Conservation (phyloP, 2,329 filamentous ascomycete genomes). For the Macrophomina tecta region DNA sequence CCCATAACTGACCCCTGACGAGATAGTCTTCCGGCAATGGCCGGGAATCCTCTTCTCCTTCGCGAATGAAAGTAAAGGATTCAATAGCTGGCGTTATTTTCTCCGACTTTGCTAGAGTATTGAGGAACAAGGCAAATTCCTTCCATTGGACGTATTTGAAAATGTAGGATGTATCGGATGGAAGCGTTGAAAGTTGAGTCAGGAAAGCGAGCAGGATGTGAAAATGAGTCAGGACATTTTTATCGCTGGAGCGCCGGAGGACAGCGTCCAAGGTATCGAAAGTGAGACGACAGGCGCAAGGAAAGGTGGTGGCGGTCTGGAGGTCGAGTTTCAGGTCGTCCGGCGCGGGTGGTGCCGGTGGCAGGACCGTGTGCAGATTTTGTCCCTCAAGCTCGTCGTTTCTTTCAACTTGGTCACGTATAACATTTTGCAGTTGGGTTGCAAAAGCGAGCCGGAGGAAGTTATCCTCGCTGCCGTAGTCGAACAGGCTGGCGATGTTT, state of each 20-base stretch:
- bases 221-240: constrained; percentile 66
- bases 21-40: constrained; percentile 44
- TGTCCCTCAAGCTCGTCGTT: background rate
- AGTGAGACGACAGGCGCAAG: constrained; percentile 49
- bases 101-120: constrained; percentile 42
- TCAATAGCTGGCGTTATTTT: background rate
- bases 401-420: background rate
- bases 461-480: constrained; percentile 58
- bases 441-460: constrained; percentile 35
- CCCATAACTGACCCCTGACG: constrained; percentile 70
- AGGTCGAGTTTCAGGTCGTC: too few relatives aligned
- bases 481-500: constrained; percentile 60
- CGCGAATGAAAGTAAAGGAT: constrained; percentile 54
- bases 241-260: constrained; percentile 60
- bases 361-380: too few relatives aligned
- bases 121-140: constrained; percentile 38
- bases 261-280: constrained; percentile 55
- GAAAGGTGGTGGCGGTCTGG: constrained; percentile 33
- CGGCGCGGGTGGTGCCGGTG: too few relatives aligned
- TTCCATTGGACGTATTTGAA: constrained; percentile 59
- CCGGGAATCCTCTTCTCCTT: constrained; percentile 51
- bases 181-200: constrained; percentile 47
- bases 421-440: constrained; percentile 30
- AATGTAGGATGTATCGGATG: constrained; percentile 40
- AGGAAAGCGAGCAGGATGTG: constrained; percentile 69